These are phyloP conservation scores for Tulasnella sp. DNA, from an alignment of 768 basidiomycete species.

Conservation along the genomic window DNA sequence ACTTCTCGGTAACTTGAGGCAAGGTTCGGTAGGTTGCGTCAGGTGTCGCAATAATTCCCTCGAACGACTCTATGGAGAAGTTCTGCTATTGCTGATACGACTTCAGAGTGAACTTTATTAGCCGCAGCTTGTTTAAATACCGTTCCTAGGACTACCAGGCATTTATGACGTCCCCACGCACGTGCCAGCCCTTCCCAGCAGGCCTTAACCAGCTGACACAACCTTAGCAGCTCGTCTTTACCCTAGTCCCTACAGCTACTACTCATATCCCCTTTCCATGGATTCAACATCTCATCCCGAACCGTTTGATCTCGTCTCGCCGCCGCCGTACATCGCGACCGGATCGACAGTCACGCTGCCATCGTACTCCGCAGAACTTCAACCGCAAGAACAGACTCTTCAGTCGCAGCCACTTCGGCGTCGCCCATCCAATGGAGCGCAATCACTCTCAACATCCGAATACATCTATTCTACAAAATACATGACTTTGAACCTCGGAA, in stretches of 20 bases:
- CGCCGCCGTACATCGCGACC: neutral
- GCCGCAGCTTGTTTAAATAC: neutral
- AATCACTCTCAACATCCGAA: neutral
- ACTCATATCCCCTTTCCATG: neutral
- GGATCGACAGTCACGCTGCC: neutral
- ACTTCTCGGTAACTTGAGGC: neutral
- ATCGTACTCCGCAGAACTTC: neutral
- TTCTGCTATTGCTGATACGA: neutral
- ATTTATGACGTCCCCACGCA: neutral
- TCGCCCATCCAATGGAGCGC: neutral
- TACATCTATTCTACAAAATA: slow-evolving; percentile 15
- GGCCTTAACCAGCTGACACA: too few relatives aligned
- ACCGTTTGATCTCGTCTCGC: neutral
- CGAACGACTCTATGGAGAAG: neutral
- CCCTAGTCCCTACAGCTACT: slow-evolving; percentile 6
- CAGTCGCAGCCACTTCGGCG: neutral
- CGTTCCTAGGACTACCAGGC: neutral
- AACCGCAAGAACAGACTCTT: slow-evolving; percentile 11
- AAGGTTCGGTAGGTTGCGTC: neutral
- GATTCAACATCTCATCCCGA: neutral
- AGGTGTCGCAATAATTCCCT: neutral
- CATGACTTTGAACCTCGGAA: slow-evolving; percentile 21
- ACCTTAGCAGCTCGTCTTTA: neutral
- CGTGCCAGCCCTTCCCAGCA: neutral
- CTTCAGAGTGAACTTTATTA: neutral